Evolutionary conservation across 1,284 basidiomycete genomes (phyloP).

Genomic region (Marasmius sp.): DNA sequence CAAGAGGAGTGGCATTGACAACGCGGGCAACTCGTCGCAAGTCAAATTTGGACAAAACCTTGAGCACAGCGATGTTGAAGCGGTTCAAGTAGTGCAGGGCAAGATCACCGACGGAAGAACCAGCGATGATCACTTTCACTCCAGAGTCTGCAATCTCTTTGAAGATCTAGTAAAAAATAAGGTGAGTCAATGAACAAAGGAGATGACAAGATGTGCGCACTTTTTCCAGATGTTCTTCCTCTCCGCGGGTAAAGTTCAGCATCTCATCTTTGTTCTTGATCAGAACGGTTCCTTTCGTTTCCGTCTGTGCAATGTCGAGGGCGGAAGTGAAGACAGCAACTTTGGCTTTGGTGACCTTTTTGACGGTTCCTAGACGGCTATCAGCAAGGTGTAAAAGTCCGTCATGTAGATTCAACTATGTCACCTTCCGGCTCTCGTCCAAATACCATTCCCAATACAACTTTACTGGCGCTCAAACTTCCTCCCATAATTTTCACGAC

Average conservation of each 20-base stretch:
- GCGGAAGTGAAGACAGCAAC: slow-evolving; percentile 94
- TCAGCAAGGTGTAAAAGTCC: not conserved
- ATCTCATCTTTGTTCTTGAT: slow-evolving; percentile 96
- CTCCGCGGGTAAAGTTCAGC: slow-evolving; percentile 93
- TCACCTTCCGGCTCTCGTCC: slow-evolving; percentile 91
- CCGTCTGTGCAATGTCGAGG: slow-evolving; percentile 93
- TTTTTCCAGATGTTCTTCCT: slow-evolving; percentile 95
- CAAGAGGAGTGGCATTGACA: slow-evolving; percentile 94
- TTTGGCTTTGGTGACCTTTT: slow-evolving; percentile 82
- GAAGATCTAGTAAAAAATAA: slow-evolving; percentile 65
- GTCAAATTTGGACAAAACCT: slow-evolving; percentile 98
- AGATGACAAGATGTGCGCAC: slow-evolving; percentile 37
- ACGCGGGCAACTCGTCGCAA: slow-evolving; percentile 93
- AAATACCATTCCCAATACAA: slow-evolving; percentile 98
- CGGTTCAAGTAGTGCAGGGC: slow-evolving; percentile 97
- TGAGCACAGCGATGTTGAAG: slow-evolving; percentile 91
- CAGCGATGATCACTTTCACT: slow-evolving; percentile 92
- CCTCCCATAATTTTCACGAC: slow-evolving; percentile 99
- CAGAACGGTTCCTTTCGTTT: slow-evolving; percentile 98
- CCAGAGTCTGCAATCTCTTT: slow-evolving; percentile 97
- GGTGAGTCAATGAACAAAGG: not conserved
- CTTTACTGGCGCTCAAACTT: slow-evolving; percentile 78
- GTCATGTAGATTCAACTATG: slow-evolving; percentile 8
- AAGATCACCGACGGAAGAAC: slow-evolving; percentile 92
- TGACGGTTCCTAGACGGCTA: slow-evolving; percentile 61